Evolutionary conservation across 1,284 basidiomycete genomes (phyloP).

Genomic region (Trametes polyzona): DNA sequence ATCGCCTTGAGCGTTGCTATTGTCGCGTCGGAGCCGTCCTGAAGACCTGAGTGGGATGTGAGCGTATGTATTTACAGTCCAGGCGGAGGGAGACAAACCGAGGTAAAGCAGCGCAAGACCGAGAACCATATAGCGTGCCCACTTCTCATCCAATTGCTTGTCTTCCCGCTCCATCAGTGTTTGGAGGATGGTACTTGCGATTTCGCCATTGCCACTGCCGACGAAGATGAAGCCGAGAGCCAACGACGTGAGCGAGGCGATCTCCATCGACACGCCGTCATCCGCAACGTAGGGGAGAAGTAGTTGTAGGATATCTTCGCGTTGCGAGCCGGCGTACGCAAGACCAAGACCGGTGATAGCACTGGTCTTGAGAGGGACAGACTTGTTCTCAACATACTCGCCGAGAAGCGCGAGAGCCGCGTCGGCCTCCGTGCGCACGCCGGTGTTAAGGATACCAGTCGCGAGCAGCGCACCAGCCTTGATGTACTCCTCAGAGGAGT

Average conservation of each 20-base stretch:
- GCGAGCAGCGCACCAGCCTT: constrained; percentile 97
- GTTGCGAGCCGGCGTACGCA: constrained; percentile 92
- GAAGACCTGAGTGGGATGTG: constrained; percentile 59
- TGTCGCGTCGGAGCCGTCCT: constrained; percentile 93
- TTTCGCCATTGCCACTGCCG: constrained; percentile 94
- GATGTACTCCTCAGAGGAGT: constrained; percentile 95
- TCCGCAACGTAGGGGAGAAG: constrained; percentile 85
- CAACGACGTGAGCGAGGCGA: constrained; percentile 85
- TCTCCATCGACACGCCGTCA: constrained; percentile 86
- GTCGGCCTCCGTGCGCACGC: constrained; percentile 93
- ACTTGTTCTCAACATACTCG: constrained; percentile 92
- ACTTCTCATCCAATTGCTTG: constrained; percentile 85
- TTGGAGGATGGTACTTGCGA: constrained; percentile 89
- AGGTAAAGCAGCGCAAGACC: constrained; percentile 93
- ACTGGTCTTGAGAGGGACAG: constrained; percentile 81
- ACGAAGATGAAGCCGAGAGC: constrained; percentile 96
- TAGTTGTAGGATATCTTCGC: constrained; percentile 82
- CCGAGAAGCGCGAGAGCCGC: constrained; percentile 90
- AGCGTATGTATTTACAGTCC: not conserved
- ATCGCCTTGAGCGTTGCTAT: constrained; percentile 96
- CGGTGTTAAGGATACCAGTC: constrained; percentile 91
- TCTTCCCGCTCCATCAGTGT: constrained; percentile 90
- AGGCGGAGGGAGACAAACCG: constrained; percentile 51
- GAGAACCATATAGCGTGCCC: constrained; percentile 90
- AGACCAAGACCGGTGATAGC: constrained; percentile 93